phyloP scores from a whole-genome alignment of 106 monocot species.

The Platanthera zijinensis region DNA sequence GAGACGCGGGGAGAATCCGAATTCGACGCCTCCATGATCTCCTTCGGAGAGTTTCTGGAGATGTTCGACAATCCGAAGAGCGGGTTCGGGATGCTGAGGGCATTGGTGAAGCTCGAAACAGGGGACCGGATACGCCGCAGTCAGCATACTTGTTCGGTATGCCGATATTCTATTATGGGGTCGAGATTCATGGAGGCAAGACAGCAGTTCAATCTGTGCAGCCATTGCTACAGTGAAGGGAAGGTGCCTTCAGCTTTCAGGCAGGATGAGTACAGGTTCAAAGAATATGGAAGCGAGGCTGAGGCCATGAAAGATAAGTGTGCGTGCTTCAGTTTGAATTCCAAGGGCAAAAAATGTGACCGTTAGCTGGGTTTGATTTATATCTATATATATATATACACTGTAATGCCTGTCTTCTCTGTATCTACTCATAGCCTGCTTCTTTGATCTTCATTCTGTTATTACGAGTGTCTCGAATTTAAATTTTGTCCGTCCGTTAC shows the following conservation, averaged over 20 bases:
- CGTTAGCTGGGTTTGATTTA: no score
- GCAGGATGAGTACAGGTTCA: constrained; percentile 83
- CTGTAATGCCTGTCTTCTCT: no score
- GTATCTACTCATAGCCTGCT: no score
- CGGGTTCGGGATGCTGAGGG: constrained; percentile 81
- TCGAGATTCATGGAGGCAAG: constrained; percentile 88
- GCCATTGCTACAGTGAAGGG: constrained; percentile 82
- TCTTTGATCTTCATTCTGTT: no score
- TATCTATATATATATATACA: no score
- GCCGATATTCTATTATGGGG: constrained; percentile 73
- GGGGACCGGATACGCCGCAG: constrained; percentile 72
- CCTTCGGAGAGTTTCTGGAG: constrained; percentile 70
- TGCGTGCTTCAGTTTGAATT: constrained; percentile 65
- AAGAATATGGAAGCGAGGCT: constrained; percentile 71
- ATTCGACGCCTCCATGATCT: constrained; percentile 51
- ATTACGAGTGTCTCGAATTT: no score
- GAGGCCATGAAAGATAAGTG: constrained; percentile 94
- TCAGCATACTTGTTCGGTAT: constrained; percentile 62
- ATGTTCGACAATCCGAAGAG: constrained; percentile 88
- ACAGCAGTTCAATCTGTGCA: constrained; percentile 65
- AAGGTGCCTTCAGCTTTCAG: constrained; percentile 80
- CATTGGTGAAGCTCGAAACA: constrained; percentile 80
- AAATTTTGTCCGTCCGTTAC: no score
- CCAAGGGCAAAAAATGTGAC: constrained; percentile 5
- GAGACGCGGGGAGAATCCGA: constrained; percentile 69